Base-by-base conservation (phyloP, 495 filamentous ascomycete genomes). In the Penicillium pancosmium region DNA sequence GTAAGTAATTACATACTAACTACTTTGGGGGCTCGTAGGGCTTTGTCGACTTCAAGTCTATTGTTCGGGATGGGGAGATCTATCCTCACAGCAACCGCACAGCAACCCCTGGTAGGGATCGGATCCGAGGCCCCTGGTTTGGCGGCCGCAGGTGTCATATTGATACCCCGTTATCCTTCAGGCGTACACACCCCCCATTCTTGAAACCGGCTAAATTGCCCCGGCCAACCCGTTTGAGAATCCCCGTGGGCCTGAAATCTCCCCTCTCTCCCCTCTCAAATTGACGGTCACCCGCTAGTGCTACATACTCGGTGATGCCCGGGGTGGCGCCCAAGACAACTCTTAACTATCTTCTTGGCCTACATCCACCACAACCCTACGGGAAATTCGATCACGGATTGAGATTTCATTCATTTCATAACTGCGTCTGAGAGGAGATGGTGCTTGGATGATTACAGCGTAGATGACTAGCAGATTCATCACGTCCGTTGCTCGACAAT, bases 131-230 rank as follows among this genome's bases (percentile, higher is more conserved):
- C 41, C 41, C 41, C 41, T 44, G 41, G 41, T 19, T 44, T n/a
- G 13, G n/a, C 16, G n/a, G 15, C 41, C 19, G 44, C 25, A 19
- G 44, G 44, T 38, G 54, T 56, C 54, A 56, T 56, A 49, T 56
- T 33, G 36, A 48, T 48, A 21, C 46, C 46, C 46, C 46, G 15
- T 48, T 48, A 48, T 48, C 46, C 46, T 27, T 48, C 46, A 48
- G 46, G 9, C 46, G 27, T 9, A 9, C 27, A 15, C 47, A 13
- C 46, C 34, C 47, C 8, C 27, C 27, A 31, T 31, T 31, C 27
- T 50, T 57, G 55, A 57, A 57, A 57, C 55, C 38, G 19, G 33
- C 55, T 13, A 47, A 15, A 43, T 47, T 44, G 27, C 35, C 51
- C 41, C 41, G 16, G n/a, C 15, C 41, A 44, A 44, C 41, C 41